These are phyloP conservation scores for Nothopassalora personata DNA, from an alignment of 2,329 filamentous ascomycete species.

Conservation along the genomic window DNA sequence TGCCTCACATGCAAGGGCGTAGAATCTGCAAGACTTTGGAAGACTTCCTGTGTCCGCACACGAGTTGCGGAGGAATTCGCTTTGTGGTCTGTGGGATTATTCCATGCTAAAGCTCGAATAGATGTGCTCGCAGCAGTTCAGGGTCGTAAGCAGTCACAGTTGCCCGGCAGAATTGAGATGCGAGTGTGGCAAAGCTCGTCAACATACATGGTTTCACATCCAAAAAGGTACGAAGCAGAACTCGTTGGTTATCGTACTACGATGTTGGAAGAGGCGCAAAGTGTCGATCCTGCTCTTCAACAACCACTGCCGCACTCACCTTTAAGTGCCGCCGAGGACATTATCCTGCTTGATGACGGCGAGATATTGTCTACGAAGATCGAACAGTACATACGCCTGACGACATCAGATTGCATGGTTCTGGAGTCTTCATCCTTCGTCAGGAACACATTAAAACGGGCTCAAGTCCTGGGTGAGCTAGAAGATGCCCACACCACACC, in stretches of 20 bases:
- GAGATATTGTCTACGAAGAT: conserved; percentile 50
- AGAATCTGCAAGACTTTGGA: conserved; percentile 58
- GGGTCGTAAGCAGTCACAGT: conserved; percentile 45
- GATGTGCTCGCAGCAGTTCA: conserved; percentile 46
- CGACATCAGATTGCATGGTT: conserved; percentile 37
- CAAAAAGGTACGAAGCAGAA: conserved; percentile 17
- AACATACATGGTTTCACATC: conserved; percentile 19
- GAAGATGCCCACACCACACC: conserved; percentile 21
- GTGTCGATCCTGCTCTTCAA: neutral
- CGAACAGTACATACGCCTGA: conserved; percentile 40
- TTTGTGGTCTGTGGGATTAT: conserved; percentile 51
- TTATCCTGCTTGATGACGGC: conserved; percentile 20
- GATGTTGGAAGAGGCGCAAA: neutral
- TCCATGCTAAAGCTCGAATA: conserved; percentile 49
- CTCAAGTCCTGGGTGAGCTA: conserved; percentile 15
- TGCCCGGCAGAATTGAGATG: conserved; percentile 50
- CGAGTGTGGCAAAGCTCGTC: conserved; percentile 45
- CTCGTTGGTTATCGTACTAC: neutral
- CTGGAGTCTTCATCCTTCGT: conserved; percentile 49
- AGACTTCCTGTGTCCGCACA: conserved; percentile 54
- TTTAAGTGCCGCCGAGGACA: neutral
- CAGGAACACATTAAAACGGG: conserved; percentile 43
- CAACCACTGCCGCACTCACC: neutral
- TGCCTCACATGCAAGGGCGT: conserved; percentile 55
- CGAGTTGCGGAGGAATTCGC: conserved; percentile 55